Evolutionary conservation across 1,139 yeast genomes (phyloP).

Genomic region (Spathaspora sp.): DNA sequence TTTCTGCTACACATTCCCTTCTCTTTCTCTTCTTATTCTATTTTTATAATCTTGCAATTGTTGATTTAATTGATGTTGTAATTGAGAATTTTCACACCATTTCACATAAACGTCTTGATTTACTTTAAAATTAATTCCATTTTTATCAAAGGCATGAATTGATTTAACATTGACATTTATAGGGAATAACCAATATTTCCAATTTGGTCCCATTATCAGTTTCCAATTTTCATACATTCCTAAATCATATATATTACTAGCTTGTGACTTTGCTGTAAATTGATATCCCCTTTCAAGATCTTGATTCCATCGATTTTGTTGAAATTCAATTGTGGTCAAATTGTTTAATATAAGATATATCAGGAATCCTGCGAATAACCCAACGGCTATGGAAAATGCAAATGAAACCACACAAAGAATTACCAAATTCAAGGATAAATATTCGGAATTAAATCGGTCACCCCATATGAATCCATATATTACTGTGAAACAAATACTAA

Average conservation of each 20-base stretch:
- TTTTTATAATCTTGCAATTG: constrained; percentile 38
- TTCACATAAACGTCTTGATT: constrained; percentile 43
- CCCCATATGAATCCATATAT: constrained; percentile 52
- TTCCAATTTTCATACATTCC: constrained; percentile 64
- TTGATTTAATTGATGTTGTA: constrained; percentile 49
- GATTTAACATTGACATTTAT: constrained; percentile 28
- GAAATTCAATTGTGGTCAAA: constrained; percentile 79
- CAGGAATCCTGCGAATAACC: constrained; percentile 59
- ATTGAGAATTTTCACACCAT: constrained; percentile 39
- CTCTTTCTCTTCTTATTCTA: constrained; percentile 20
- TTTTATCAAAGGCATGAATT: constrained; percentile 27
- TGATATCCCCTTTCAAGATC: constrained; percentile 26
- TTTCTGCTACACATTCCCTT: neutral
- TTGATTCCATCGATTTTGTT: constrained; percentile 45
- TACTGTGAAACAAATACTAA: constrained; percentile 36
- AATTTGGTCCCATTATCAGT: constrained; percentile 67
- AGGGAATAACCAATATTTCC: constrained; percentile 76
- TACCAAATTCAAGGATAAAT: constrained; percentile 60
- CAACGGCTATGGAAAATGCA: constrained; percentile 64
- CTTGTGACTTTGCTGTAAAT: constrained; percentile 33
- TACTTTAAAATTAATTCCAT: constrained; percentile 54
- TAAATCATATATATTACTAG: constrained; percentile 74
- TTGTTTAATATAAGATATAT: constrained; percentile 61
- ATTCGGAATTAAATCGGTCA: constrained; percentile 35
- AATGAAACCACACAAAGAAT: constrained; percentile 58